Base-by-base conservation (phyloP, 225 moss, liverwort and hornwort genomes). In the Physcomitrellopsis africana region DNA sequence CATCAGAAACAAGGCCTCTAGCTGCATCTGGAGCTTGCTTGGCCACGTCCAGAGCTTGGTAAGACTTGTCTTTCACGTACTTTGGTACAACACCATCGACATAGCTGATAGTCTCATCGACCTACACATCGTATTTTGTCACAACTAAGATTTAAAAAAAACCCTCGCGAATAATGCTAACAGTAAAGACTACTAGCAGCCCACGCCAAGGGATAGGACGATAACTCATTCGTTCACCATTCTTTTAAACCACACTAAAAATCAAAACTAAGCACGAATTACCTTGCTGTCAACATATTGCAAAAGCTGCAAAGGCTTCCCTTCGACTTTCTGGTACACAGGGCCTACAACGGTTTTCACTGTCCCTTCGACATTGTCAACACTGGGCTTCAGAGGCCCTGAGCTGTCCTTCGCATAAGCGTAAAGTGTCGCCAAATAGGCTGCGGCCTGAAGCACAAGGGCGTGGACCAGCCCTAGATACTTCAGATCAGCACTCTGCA, bases 271-370 rank as follows among this genome's bases (percentile, higher is more conserved):
- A 67, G 9, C 11, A 12, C 24, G 26, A 37, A 56, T 41, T 72
- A 96, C 96, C 91, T 91, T 96, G 69, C 81, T 89, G 68, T 96
- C 96, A 17, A 90, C 86, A 26, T 82, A 96, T 57, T 87, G 91
- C 70, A 96, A 80, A 55, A 94, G 43, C 65, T 78, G 77, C 10
- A 81, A 85, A 67, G 94, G 84, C 74, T 92, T 91, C 13, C 84
- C 84, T 75, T 87, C 92, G 11, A 96, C 82, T 74, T 90, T 94
- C 46, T 86, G 79, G 5, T 89, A 88, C 16, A 91, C 79, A 61
- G 94, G 96, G 11, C 91, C 89, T 7, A 94, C 86, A 9, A 96
- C 91, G 14, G 86, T 88, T 79, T 89, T 92, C 0, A 96, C 92
- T 8, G 89, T 91, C 60, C 88, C 96, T 73, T 96, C 94, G 3